Conservation (phyloP, 495 filamentous ascomycete species). For the Neurospora sp. region DNA sequence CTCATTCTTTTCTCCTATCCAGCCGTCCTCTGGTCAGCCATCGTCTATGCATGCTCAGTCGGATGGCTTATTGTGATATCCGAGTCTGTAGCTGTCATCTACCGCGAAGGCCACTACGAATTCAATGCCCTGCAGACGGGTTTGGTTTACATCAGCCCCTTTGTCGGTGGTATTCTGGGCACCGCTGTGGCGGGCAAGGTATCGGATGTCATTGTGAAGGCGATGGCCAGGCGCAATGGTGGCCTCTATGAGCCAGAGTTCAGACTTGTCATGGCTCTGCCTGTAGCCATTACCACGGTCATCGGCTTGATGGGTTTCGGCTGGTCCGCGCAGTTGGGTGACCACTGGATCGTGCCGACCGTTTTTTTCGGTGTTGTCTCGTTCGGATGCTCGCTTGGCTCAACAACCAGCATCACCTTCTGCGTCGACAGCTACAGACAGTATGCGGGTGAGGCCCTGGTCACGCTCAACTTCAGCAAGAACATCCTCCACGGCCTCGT, state of each 20-base stretch:
- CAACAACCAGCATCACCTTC: slow-evolving; percentile 92
- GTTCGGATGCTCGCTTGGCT: slow-evolving; percentile 86
- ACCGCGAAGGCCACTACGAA: slow-evolving; percentile 57
- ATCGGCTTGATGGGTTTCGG: slow-evolving; percentile 90
- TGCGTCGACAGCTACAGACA: slow-evolving; percentile 88
- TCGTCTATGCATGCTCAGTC: slow-evolving; percentile 80
- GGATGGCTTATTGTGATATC: slow-evolving; percentile 93
- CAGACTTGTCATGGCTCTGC: slow-evolving; percentile 80
- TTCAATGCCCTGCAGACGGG: slow-evolving; percentile 75
- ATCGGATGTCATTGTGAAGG: slow-evolving; percentile 71
- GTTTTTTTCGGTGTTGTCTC: slow-evolving; percentile 87
- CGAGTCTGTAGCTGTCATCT: slow-evolving; percentile 72
- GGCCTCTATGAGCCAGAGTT: slow-evolving; percentile 97
- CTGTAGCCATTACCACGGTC: slow-evolving; percentile 66
- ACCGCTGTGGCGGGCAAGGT: slow-evolving; percentile 85
- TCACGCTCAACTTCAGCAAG: slow-evolving; percentile 92
- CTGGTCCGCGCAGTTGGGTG: slow-evolving; percentile 67
- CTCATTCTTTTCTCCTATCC: slow-evolving; percentile 84
- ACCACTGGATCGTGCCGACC: slow-evolving; percentile 85
- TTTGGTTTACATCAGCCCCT: slow-evolving; percentile 81
- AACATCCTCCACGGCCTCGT: slow-evolving; percentile 84
- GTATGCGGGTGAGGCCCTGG: slow-evolving; percentile 89
- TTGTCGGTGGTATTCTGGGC: slow-evolving; percentile 79
- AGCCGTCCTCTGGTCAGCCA: slow-evolving; percentile 78
- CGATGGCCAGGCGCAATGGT: slow-evolving; percentile 72